Conservation (phyloP, 441 rosid genomes). For the Biscutella laevigata region DNA sequence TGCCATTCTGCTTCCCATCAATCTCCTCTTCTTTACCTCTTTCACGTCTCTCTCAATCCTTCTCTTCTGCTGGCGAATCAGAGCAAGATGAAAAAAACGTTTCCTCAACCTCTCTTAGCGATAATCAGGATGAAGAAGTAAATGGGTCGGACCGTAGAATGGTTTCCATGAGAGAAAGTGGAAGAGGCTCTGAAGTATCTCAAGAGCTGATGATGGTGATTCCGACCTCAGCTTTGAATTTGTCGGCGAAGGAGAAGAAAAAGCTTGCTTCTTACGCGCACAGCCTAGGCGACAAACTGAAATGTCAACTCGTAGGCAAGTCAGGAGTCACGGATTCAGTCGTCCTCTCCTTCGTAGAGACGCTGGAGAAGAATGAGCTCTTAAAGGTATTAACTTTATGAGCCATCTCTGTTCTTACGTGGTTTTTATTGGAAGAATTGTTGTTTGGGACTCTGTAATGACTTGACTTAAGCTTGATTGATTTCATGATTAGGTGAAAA, state of each 20-base stretch:
- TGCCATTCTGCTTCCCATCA: neutral
- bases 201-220: too few species aligned
- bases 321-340: constrained; percentile 59
- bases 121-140: constrained; percentile 16
- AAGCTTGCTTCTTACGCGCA: neutral
- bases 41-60: constrained; percentile 10
- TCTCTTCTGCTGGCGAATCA: constrained; percentile 11
- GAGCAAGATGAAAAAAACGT: constrained; percentile 1
- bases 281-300: neutral
- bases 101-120: neutral
- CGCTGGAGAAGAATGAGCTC: constrained; percentile 71
- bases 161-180: constrained; percentile 24
- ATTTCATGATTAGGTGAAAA: constrained; percentile 41
- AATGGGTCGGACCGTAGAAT: neutral
- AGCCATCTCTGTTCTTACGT: too few species aligned
- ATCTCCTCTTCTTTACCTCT: constrained; percentile 14
- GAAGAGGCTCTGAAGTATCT: too few species aligned
- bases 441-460: neutral
- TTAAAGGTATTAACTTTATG: constrained; percentile 43
- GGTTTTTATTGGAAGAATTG: neutral
- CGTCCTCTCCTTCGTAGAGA: constrained; percentile 44
- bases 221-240: neutral
- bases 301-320: constrained; percentile 50
- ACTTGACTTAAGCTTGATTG: neutral
- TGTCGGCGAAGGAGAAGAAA: neutral